Percentiles rank a stretch among this genome's conserved stretches.
phyloP scores from a whole-genome alignment of 345 rosid genomes.

The Combretum micranthum region DNA sequence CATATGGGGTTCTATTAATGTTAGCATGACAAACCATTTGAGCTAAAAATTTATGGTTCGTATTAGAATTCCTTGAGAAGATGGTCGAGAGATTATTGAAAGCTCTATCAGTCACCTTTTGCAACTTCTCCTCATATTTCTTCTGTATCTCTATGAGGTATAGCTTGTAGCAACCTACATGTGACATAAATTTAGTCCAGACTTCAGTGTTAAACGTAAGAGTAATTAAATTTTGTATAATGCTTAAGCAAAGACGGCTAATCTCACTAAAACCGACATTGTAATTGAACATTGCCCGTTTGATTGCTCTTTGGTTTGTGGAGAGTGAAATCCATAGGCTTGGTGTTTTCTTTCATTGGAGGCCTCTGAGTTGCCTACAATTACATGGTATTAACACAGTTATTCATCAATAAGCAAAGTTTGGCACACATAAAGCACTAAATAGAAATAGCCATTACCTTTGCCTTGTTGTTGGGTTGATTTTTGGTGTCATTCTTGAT shows the following conservation, averaged over 20 bases:
- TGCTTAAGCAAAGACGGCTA: too few relatives aligned
- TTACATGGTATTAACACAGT: too few relatives aligned
- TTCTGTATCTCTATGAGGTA: constrained; percentile 45
- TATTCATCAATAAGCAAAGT: constrained; percentile 10
- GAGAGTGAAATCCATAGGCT: constrained; percentile 60
- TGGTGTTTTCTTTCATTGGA: constrained; percentile 55
- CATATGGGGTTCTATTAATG: not conserved
- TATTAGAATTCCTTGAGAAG: not conserved
- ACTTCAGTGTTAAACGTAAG: not conserved
- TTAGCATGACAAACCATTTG: too few relatives aligned
- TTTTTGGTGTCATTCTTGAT: not conserved
- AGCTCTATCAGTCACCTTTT: constrained; percentile 33
- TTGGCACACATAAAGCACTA: not conserved
- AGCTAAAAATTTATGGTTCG: not conserved
- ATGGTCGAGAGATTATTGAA: too few relatives aligned
- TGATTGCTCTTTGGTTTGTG: constrained; percentile 71
- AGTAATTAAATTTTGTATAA: not conserved
- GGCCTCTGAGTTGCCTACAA: constrained; percentile 24
- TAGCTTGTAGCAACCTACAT: constrained; percentile 70
- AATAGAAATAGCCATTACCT: not conserved
- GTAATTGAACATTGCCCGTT: constrained; percentile 83
- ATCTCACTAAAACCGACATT: constrained; percentile 29
- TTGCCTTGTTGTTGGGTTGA: not conserved
- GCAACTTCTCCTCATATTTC: constrained; percentile 53
- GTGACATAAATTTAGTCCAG: not conserved